phyloP scores from a whole-genome alignment of 2,329 filamentous ascomycete genomes.

The Colletotrichum sp. region DNA sequence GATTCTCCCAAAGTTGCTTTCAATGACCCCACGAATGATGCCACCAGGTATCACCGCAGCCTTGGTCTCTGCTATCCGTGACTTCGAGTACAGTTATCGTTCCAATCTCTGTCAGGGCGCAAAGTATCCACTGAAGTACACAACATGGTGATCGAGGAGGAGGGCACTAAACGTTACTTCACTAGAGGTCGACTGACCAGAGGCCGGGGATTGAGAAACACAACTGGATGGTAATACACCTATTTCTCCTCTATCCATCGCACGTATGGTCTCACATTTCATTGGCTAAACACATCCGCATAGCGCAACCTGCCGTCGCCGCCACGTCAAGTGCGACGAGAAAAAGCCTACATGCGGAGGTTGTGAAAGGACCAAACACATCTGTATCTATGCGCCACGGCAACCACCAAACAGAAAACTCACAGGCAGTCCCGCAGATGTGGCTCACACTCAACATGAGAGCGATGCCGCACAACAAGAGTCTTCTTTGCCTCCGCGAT shows the following conservation, averaged over 20 bases:
- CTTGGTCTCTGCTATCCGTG: not conserved
- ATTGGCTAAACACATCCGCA: not conserved
- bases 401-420: not conserved
- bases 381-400: not conserved
- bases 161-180: conserved; percentile 1
- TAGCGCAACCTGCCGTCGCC: conserved; percentile 16
- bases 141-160: not conserved
- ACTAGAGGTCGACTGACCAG: conserved; percentile 11
- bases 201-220: conserved; percentile 15
- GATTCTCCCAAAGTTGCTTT: not conserved
- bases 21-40: not conserved
- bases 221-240: conserved; percentile 12
- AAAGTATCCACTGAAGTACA: not conserved
- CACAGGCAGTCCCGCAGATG: not conserved
- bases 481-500: not conserved
- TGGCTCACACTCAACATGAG: not conserved
- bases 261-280: not conserved
- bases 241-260: not conserved
- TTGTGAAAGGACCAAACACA: conserved; percentile 3
- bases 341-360: conserved; percentile 25
- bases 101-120: not conserved
- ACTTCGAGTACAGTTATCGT: not conserved
- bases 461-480: not conserved
- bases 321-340: conserved; percentile 30
- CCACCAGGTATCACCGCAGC: not conserved